Conservation (phyloP, 73 alveolate genomes). For the Breviolum minutum region DNA sequence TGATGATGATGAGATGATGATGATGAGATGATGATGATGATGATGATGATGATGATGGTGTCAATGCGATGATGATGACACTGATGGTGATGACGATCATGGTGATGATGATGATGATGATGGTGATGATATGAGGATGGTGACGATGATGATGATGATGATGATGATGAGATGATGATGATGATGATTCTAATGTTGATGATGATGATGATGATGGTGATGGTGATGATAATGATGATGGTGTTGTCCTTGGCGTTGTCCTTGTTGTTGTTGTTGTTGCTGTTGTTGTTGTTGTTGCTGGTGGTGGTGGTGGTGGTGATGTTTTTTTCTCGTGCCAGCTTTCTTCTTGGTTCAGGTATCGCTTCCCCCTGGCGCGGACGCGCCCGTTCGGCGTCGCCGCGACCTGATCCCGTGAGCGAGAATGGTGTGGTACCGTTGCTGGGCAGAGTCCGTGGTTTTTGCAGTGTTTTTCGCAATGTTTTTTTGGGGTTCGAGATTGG, state of each 20-base stretch:
- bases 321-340: background rate
- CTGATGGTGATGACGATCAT: background rate
- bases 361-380: conserved; percentile 89
- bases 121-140: no score
- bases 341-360: background rate
- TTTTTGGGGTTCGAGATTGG: background rate
- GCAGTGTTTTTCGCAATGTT: background rate
- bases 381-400: conserved; percentile 38
- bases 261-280: no score
- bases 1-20: no score
- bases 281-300: no score
- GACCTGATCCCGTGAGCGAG: background rate
- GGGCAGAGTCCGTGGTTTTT: background rate
- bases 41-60: no score
- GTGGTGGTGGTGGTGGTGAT: no score
- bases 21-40: no score
- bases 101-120: background rate
- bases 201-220: background rate
- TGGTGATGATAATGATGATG: no score
- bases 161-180: no score
- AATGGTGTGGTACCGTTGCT: background rate
- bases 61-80: background rate
- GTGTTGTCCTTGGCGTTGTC: no score
- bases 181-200: background rate
- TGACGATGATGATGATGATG: no score